Evolutionary conservation across 148 eudicot species (phyloP), one percentile per base, ranked within the genome.

Genomic region (Rhododendron henanense): DNA sequence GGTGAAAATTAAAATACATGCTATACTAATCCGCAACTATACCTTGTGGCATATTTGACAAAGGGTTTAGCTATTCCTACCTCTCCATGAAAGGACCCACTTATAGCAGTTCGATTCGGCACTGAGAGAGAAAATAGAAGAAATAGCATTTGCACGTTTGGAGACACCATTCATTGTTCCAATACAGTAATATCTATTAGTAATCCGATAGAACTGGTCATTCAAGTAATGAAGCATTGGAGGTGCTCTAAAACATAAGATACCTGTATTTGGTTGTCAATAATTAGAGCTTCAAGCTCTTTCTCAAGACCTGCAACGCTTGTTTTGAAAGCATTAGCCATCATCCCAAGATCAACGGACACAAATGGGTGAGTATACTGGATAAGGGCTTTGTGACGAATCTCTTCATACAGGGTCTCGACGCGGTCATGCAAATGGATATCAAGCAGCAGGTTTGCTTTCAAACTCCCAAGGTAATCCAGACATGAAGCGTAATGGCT

Each of bases 401-500:
- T 97, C 35, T 94, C 93, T 76, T 91, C 90, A 81, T 97, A 97
- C 63, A 97, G 87, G 1, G 89, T 92, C 88, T 92, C 96, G 6
- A 97, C 95, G 87, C 95, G 99, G 86, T 95, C 98, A 45, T 97
- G 98, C 90, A 97, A 85, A 90, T 95, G 99, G 82, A 95, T 92
- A 88, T 97, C 99, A 28, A 97, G 93, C 89, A 97, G 75, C 77
- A 97, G 90, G 86, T 93, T 95, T 73, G 95, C 94, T 89, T 93
- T 97, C 10, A 95, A 92, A 85, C 90, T 97, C 85, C 91, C 98
- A 78, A 97, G 91, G 85, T 95, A 95, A 44, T 93, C 94, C 51
- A 97, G 91, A 90, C 99, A 97, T 55, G 98, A 93, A 51, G 99
- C 98, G 85, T 95, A 97, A 77, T 89, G 98, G 83, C 99, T 97